phyloP scores from a whole-genome alignment of 176 grass and related monocot genomes.

The Bromus sterilis region DNA sequence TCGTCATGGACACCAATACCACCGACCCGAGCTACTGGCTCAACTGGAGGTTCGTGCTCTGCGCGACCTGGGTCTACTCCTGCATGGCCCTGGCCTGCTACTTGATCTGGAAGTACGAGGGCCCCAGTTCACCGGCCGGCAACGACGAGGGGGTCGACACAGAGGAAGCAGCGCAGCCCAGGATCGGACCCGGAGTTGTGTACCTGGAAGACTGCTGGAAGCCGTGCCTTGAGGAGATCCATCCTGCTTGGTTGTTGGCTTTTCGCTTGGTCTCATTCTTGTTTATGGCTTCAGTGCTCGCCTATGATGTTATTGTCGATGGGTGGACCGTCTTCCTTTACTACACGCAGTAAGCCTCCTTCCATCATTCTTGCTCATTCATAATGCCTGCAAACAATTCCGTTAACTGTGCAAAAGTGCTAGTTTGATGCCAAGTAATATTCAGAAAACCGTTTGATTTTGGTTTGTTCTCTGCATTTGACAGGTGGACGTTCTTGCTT shows the following conservation, averaged over 20 bases:
- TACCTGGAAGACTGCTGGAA: slow-evolving; percentile 66
- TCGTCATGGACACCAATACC: slow-evolving; percentile 32
- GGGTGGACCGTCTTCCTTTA: slow-evolving; percentile 58
- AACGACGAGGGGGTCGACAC: not conserved
- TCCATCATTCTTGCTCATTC: not conserved
- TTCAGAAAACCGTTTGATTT: slow-evolving; percentile 3
- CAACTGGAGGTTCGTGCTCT: slow-evolving; percentile 57
- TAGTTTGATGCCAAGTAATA: not conserved
- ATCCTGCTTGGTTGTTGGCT: slow-evolving; percentile 70
- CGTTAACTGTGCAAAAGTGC: not conserved
- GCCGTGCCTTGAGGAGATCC: slow-evolving; percentile 52
- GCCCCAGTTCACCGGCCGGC: not conserved
- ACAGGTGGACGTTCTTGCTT: slow-evolving; percentile 83
- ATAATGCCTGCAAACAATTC: not conserved
- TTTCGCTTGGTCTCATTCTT: slow-evolving; percentile 53
- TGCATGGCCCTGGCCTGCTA: slow-evolving; percentile 33
- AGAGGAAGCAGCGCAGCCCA: not conserved
- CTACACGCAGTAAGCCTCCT: slow-evolving; percentile 68
- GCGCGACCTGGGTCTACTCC: slow-evolving; percentile 36
- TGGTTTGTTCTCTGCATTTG: slow-evolving; percentile 2
- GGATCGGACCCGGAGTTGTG: slow-evolving; percentile 6
- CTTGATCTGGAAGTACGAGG: slow-evolving; percentile 55
- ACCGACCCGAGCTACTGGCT: slow-evolving; percentile 47
- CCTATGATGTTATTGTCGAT: slow-evolving; percentile 34
- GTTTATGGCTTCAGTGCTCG: slow-evolving; percentile 32